Conservation (phyloP, 75 land plant species). For the Cryptomeria japonica region DNA sequence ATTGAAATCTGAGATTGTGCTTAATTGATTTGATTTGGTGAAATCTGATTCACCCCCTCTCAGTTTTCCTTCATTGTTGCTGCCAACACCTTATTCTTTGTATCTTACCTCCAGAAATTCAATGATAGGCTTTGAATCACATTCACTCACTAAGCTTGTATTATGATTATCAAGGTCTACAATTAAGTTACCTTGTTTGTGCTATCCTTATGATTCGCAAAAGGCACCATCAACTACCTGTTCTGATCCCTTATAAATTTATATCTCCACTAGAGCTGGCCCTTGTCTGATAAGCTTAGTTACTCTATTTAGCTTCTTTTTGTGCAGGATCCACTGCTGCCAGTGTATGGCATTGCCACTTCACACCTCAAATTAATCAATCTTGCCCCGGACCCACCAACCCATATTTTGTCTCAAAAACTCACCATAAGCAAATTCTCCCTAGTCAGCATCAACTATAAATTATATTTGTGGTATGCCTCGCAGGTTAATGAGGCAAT, state of each 20-base stretch:
- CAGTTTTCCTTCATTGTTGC: too few species aligned
- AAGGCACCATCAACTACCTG: background rate
- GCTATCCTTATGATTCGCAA: background rate
- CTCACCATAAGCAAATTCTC: background rate
- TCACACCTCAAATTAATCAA: background rate
- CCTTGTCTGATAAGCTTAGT: background rate
- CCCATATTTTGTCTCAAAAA: background rate
- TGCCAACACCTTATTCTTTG: background rate
- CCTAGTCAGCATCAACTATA: background rate
- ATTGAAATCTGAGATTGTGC: too few species aligned
- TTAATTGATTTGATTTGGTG: too few species aligned
- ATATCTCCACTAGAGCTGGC: background rate
- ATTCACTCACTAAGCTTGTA: background rate
- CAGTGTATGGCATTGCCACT: background rate
- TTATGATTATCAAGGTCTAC: background rate
- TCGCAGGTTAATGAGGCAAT: background rate
- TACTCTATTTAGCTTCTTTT: background rate
- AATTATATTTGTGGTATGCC: background rate
- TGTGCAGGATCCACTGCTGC: background rate
- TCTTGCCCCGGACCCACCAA: background rate
- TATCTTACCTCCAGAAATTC: background rate
- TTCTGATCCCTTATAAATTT: background rate
- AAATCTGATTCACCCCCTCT: too few species aligned
- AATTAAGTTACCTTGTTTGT: background rate
- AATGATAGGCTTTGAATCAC: background rate